Base-by-base conservation (phyloP, 73 alveolate species). In the Diophrys sp. region DNA sequence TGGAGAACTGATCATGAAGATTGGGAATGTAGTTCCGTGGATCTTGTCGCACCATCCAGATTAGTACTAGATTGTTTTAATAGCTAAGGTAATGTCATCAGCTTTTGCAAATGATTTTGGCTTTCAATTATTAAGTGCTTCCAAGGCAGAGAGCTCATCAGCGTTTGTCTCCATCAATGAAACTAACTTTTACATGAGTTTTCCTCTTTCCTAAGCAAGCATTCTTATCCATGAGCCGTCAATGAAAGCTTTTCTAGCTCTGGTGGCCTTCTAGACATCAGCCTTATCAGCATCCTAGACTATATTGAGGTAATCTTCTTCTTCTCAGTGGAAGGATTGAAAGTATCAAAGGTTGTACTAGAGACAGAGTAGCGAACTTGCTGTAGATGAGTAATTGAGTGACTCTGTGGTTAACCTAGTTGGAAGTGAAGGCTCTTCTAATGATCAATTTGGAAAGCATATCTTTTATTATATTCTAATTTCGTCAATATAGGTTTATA, bases 11-110 rank as follows among this genome's bases (percentile, higher is more conserved):
- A 94, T 79, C 54, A 94, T 81, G 32, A 91, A 25, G 0, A 84
- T 70, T 1, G 92, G 92, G 53, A 88, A 78, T 29, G 91, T 76
- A 53, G 82, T 67, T 5, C 96, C 96, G 31, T 55, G 83, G 54
- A 90, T 84, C 79, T 90, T 90, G 80, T 93, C 98, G 54, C 98
- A 93, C 75, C 91, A 90, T 14, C 90, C 94, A 0, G 98, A 98
- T 30, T 84, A 87, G 81, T 90, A 93, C 53, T 85, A 57, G 31
- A 67, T 0, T 14, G 57, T 67, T 23, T 75, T 69, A 30, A 74
- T 25, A 1, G 71, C 81, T 33, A 66, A 32, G 2, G 32, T 70
- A 11, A 82, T 32, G 71, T 82, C 90, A 26, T 32, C 67, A 14
- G 24, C n/a, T 23, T 81, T 75, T 18, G 72, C 56, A 29, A 31